Conservation (phyloP, 2,329 filamentous ascomycete species). For the Xylariaceae sp. region DNA sequence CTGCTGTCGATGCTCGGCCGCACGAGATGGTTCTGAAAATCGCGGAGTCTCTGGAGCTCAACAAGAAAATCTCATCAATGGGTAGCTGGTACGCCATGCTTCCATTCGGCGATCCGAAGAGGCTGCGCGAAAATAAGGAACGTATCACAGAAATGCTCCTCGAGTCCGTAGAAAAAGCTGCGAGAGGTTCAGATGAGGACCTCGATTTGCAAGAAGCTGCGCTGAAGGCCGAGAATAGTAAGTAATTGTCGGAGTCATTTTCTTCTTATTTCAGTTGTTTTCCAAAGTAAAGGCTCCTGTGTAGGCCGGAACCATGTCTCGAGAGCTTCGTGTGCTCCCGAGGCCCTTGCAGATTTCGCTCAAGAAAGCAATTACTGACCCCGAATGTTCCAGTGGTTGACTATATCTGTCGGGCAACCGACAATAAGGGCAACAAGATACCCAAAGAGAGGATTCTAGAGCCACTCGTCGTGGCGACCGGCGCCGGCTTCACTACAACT, state of each 20-base stretch:
- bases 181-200: conserved; percentile 46
- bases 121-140: conserved; percentile 45
- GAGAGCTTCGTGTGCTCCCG: no score
- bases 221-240: conserved; percentile 53
- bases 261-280: no score
- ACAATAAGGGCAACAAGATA: conserved; percentile 61
- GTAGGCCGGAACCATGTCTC: no score
- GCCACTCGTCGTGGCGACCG: conserved; percentile 58
- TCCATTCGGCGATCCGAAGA: conserved; percentile 63
- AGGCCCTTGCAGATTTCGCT: no score
- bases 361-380: no score
- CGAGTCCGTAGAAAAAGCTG: conserved; percentile 48
- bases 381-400: no score
- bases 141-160: conserved; percentile 47
- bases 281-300: no score
- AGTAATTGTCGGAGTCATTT: no score
- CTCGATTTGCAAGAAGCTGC: conserved; percentile 57
- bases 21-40: conserved; percentile 60
- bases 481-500: conserved; percentile 67
- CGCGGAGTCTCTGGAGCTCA: conserved; percentile 58
- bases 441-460: conserved; percentile 50
- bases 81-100: conserved; percentile 63
- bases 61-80: conserved; percentile 63
- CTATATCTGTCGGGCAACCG: conserved; percentile 60
- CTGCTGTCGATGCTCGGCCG: conserved; percentile 51